These are phyloP conservation scores for Thelonectria olida DNA, from an alignment of 2,329 filamentous ascomycete species.

Conservation along the genomic window DNA sequence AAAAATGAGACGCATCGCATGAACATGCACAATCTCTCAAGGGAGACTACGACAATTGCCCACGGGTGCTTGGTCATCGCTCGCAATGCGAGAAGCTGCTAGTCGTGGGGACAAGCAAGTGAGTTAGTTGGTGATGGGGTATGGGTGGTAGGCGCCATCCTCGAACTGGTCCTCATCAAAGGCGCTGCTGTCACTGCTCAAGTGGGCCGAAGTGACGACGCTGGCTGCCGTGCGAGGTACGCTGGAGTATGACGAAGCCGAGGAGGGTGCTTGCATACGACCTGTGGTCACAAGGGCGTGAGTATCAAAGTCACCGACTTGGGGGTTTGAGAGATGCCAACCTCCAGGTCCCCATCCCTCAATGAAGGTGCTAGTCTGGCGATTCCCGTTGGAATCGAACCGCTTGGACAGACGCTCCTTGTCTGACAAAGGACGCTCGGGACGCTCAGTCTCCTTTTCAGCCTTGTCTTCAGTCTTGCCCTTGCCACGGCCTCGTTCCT, in stretches of 20 bases:
- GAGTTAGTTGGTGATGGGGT: constrained; percentile 44
- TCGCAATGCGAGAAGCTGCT: constrained; percentile 11
- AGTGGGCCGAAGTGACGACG: constrained; percentile 38
- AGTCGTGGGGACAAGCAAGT: constrained; percentile 23
- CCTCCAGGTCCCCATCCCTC: constrained; percentile 46
- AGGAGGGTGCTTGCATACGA: constrained; percentile 37
- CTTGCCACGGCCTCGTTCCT: constrained; percentile 37
- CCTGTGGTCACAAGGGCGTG: constrained; percentile 40
- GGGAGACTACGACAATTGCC: background rate
- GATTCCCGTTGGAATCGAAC: constrained; percentile 44
- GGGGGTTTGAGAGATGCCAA: constrained; percentile 40
- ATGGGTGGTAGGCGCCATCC: constrained; percentile 49
- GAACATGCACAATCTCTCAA: background rate
- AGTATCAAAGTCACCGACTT: constrained; percentile 38
- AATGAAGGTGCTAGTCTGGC: constrained; percentile 47
- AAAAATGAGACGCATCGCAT: constrained; percentile 4
- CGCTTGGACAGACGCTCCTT: constrained; percentile 49
- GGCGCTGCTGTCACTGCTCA: constrained; percentile 42
- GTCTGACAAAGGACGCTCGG: background rate
- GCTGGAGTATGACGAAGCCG: constrained; percentile 39
- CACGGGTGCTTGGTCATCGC: background rate
- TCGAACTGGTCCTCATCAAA: constrained; percentile 45
- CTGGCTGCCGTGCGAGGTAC: constrained; percentile 43
- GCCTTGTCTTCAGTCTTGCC: constrained; percentile 42
- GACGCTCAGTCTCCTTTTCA: constrained; percentile 40